These are phyloP conservation scores for Ascochyta lentis DNA, from an alignment of 2,329 filamentous ascomycete species.

Conservation along the genomic window DNA sequence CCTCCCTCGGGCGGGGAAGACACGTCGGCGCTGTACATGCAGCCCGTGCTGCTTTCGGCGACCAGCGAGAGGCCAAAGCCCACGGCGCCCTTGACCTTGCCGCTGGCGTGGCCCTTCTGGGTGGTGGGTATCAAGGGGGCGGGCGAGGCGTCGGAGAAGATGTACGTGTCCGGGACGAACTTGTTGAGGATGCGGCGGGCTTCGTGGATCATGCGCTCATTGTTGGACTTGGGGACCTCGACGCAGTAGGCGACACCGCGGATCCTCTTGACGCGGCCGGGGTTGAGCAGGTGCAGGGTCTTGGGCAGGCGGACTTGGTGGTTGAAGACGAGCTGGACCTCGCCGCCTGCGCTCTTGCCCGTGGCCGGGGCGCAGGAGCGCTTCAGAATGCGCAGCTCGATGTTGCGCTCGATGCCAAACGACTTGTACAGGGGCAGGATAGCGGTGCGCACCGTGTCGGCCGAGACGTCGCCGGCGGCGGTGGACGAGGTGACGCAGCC, in stretches of 20 bases:
- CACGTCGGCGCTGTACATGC: slow-evolving; percentile 87
- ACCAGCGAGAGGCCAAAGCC: slow-evolving; percentile 92
- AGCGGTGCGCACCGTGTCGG: slow-evolving; percentile 92
- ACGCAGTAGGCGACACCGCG: slow-evolving; percentile 93
- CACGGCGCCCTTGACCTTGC: slow-evolving; percentile 71
- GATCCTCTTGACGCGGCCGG: slow-evolving; percentile 85
- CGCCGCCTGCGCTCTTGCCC: slow-evolving; percentile 82
- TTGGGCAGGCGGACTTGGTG: slow-evolving; percentile 93
- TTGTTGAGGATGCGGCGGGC: slow-evolving; percentile 84
- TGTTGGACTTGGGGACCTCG: slow-evolving; percentile 90
- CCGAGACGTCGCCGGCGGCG: slow-evolving; percentile 82
- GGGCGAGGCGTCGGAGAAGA: slow-evolving; percentile 73
- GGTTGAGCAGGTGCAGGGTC: slow-evolving; percentile 85
- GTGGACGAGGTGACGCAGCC: slow-evolving; percentile 93
- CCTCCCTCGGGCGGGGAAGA: slow-evolving; percentile 77
- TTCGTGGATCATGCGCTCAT: slow-evolving; percentile 91
- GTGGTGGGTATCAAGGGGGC: slow-evolving; percentile 69
- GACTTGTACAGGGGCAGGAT: slow-evolving; percentile 87
- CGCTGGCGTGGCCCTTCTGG: slow-evolving; percentile 68
- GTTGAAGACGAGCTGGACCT: slow-evolving; percentile 92
- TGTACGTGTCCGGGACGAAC: slow-evolving; percentile 86
- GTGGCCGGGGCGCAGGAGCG: slow-evolving; percentile 73
- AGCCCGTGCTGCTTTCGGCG: slow-evolving; percentile 87
- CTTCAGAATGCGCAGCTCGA: slow-evolving; percentile 83
- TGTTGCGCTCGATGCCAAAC: slow-evolving; percentile 85